phyloP scores from a whole-genome alignment of 1,284 basidiomycete species.

The Volvariella volvacea region DNA sequence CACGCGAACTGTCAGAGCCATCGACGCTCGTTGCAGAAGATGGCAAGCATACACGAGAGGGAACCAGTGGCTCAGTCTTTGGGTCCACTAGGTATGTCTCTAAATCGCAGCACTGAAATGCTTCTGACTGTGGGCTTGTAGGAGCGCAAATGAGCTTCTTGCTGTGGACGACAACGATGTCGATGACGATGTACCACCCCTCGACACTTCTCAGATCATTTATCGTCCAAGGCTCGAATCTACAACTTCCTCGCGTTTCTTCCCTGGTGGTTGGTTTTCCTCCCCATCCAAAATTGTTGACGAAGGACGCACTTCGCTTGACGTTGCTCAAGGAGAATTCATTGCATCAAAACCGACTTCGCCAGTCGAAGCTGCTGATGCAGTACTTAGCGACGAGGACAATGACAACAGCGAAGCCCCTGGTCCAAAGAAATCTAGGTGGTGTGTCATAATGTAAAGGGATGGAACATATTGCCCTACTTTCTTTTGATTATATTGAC shows the following conservation, averaged over 20 bases:
- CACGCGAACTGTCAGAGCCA: no score
- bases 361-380: slow-evolving; percentile 11
- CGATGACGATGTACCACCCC: slow-evolving; percentile 3
- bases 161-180: slow-evolving; percentile 8
- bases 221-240: slow-evolving; percentile 40
- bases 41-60: no score
- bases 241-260: slow-evolving; percentile 45
- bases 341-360: slow-evolving; percentile 20
- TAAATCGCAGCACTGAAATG: not conserved
- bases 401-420: not conserved
- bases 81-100: not conserved
- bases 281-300: slow-evolving; percentile 24
- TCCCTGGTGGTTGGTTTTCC: slow-evolving; percentile 53
- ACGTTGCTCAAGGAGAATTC: slow-evolving; percentile 47
- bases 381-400: not conserved
- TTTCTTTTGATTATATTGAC: not conserved
- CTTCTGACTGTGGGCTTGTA: slow-evolving; percentile 6
- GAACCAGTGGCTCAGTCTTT: no score
- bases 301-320: slow-evolving; percentile 40
- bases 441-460: not conserved
- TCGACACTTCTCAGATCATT: slow-evolving; percentile 13
- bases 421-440: not conserved
- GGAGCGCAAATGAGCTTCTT: no score
- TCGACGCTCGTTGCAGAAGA: no score
- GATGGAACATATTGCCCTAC: no score